Conservation (phyloP, 2,329 filamentous ascomycete genomes). For the Aspergillus fumigatus region DNA sequence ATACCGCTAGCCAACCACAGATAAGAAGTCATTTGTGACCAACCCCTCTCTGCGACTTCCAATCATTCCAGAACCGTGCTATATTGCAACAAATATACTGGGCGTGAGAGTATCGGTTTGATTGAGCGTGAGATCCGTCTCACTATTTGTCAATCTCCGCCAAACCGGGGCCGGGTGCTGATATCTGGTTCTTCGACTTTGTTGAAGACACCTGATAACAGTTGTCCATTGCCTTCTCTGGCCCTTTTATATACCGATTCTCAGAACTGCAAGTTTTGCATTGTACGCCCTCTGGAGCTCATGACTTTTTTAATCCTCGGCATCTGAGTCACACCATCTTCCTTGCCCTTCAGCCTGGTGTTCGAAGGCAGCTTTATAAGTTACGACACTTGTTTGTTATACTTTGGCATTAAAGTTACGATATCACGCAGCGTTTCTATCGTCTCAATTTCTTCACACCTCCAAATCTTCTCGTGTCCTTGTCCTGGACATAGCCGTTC, state of each 20-base stretch:
- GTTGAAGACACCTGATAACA: slow-evolving; percentile 19
- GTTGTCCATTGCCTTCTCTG: slow-evolving; percentile 19
- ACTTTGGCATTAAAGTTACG: slow-evolving; percentile 30
- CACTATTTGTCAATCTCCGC: slow-evolving; percentile 11
- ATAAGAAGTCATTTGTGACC: slow-evolving; percentile 13
- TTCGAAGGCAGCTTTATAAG: slow-evolving; percentile 28
- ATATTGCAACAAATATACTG: slow-evolving; percentile 13
- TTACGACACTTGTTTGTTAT: slow-evolving; percentile 21
- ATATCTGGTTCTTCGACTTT: slow-evolving; percentile 20
- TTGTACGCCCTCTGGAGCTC: slow-evolving; percentile 9
- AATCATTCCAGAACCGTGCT: slow-evolving; percentile 3
- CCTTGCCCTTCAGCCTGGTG: slow-evolving; percentile 31
- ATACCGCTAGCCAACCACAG: slow-evolving; percentile 14
- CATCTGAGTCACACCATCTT: slow-evolving; percentile 28
- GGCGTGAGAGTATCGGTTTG: slow-evolving; percentile 11
- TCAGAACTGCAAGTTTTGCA: slow-evolving; percentile 4
- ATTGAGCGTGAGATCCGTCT: slow-evolving; percentile 10
- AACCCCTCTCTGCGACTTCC: slow-evolving; percentile 3
- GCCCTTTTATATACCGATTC: slow-evolving; percentile 14
- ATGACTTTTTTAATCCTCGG: slow-evolving; percentile 27
- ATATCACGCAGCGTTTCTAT: slow-evolving; percentile 38
- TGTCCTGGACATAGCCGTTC: slow-evolving; percentile 15
- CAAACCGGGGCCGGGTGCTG: slow-evolving; percentile 20
- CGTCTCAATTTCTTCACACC: slow-evolving; percentile 12
- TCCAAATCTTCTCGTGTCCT: slow-evolving; percentile 11